Base-by-base conservation (phyloP, 257 asterid genomes). In the Salvia miltiorrhiza region DNA sequence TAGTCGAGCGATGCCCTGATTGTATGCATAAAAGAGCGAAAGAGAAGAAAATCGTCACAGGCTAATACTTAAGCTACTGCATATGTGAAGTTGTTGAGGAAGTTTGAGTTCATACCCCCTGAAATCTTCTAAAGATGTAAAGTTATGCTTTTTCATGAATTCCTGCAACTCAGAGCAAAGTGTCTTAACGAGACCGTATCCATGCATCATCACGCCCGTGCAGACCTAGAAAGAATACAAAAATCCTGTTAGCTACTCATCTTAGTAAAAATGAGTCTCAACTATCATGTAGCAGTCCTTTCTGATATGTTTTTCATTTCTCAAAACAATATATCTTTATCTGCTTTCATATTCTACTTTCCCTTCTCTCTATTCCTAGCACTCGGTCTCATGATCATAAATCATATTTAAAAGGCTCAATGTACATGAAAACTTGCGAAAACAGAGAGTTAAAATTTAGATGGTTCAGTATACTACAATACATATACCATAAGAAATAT, bases 131-230 rank as follows among this genome's bases (percentile, higher is more conserved):
- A 90, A 78, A 1, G 96, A 83, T 14, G 90, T 76, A 71, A 92
- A 90, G 59, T 86, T 85, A 65, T 92, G 98, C 50, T 80, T 81
- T 56, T 72, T 87, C 96, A 87, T 92, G 80, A 92, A 87, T 62
- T 86, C 98, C 70, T 83, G 81, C 72, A 92, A 88, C 84, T 92
- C 97, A 7, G 97, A 70, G 86, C 93, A 88, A 50, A 92, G 94
- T 44, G 82, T 77, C 74, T 85, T 89, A 7, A 89, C 98, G 16
- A 90, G 81, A n/a, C 95, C 90, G 61, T 92, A 89, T 37, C 96
- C 98, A 20, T 89, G 96, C 96, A 92, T 86, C 98, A 92, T 92
- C 30, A 92, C 98, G 57, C 97, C 97, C 0, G 98, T 90, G 83
- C 98, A 92, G 35, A 92, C 96, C 98, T 86, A 52, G 28, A 73